Percentiles rank a stretch among this genome's conserved stretches.
Evolutionary conservation across 192 early-diverging fungal species (phyloP).

Genomic region (Allomyces macrogynus): DNA sequence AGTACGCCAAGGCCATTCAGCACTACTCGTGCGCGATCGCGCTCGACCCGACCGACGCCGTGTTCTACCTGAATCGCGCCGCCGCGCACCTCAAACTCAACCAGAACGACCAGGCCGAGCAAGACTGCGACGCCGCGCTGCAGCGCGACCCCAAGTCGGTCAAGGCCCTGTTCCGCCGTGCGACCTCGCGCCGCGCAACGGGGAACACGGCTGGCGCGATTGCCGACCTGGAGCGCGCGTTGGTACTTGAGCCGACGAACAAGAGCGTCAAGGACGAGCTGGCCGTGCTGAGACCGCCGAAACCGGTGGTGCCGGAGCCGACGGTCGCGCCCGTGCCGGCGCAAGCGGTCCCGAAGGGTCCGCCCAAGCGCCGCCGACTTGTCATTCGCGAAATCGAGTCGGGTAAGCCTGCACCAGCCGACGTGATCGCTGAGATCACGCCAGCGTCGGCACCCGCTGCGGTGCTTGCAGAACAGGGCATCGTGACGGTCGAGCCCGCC

Average conservation of each 20-base stretch:
- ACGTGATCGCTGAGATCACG: too few species aligned
- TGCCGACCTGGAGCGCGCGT: slow-evolving; percentile 39
- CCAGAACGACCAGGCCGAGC: slow-evolving; percentile 14
- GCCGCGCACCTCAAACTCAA: slow-evolving; percentile 64
- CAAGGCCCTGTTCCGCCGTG: slow-evolving; percentile 60
- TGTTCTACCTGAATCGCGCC: slow-evolving; percentile 51
- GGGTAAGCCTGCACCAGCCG: not conserved
- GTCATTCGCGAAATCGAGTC: not conserved
- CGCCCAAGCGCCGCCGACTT: not conserved
- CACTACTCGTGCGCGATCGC: slow-evolving; percentile 56
- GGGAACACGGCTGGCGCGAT: slow-evolving; percentile 29
- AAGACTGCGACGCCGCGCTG: slow-evolving; percentile 28
- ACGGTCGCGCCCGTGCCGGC: not conserved
- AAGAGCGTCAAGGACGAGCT: slow-evolving; percentile 41
- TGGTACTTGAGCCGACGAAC: slow-evolving; percentile 46
- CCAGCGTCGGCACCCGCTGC: too few species aligned
- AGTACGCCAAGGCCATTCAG: slow-evolving; percentile 31
- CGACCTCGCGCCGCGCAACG: slow-evolving; percentile 32
- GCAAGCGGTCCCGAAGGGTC: not conserved
- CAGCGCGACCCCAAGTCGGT: slow-evolving; percentile 42
- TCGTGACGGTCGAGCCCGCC: too few species aligned
- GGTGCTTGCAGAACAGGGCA: too few species aligned
- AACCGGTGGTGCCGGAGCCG: too few species aligned
- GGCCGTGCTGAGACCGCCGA: slow-evolving; percentile 14
- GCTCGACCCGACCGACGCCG: slow-evolving; percentile 32